These are phyloP conservation scores for Lentinula sp. DNA, from an alignment of 768 basidiomycete species.

Conservation along the genomic window DNA sequence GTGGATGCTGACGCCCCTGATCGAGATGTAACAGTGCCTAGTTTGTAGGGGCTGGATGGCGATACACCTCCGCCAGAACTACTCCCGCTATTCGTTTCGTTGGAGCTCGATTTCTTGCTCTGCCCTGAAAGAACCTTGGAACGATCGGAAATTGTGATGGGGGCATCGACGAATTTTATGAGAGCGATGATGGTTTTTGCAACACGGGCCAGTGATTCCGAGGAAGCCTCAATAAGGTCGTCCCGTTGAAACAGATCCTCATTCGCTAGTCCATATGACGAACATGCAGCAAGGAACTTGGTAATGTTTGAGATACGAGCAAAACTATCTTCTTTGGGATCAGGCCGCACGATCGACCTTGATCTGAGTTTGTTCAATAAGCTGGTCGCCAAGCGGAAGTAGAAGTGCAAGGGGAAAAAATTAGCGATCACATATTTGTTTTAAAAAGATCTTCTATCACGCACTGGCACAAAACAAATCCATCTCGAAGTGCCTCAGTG, in stretches of 20 bases:
- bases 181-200: conserved; percentile 70
- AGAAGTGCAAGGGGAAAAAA: conserved; percentile 10
- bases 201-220: conserved; percentile 64
- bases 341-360: conserved; percentile 52
- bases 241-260: conserved; percentile 65
- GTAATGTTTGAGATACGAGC: conserved; percentile 66
- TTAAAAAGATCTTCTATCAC: conserved; percentile 25
- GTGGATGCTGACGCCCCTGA: conserved; percentile 47
- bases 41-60: conserved; percentile 28
- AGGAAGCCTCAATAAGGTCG: conserved; percentile 56
- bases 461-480: conserved; percentile 86
- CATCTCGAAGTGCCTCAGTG: conserved; percentile 73
- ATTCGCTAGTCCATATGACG: conserved; percentile 55
- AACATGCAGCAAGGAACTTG: conserved; percentile 72
- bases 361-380: conserved; percentile 75
- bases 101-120: conserved; percentile 7
- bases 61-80: conserved; percentile 11
- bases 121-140: conserved; percentile 42
- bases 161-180: conserved; percentile 54
- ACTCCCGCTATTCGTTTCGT: conserved; percentile 6
- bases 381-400: conserved; percentile 30
- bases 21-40: conserved; percentile 28
- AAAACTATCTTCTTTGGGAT: conserved; percentile 62
- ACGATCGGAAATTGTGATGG: conserved; percentile 27
- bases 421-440: background rate